A percentile compares a stretch with the other conserved stretches of the same genome.
Conservation (phyloP, 2,329 filamentous ascomycete genomes). For the Harringtonia aguacate region DNA sequence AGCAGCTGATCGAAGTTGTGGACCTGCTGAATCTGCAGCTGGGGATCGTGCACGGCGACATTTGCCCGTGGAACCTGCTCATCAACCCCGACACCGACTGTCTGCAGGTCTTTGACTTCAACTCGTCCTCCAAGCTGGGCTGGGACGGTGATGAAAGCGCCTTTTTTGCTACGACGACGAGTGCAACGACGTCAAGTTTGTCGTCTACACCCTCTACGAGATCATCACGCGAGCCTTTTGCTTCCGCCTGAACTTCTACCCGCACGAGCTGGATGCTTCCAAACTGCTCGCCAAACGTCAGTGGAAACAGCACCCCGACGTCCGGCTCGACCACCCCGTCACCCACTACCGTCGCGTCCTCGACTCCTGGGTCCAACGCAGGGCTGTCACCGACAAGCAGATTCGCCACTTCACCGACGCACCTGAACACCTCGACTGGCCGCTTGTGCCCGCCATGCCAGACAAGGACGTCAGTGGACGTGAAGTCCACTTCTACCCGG, state of each 20-base stretch:
- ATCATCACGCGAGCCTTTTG: constrained; percentile 9
- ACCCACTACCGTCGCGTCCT: constrained; percentile 1
- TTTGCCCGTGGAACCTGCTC: constrained; percentile 25
- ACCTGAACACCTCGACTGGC: neutral
- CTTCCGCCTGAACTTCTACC: constrained; percentile 2
- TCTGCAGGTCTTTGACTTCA: constrained; percentile 26
- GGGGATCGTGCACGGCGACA: constrained; percentile 27
- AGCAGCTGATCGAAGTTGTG: constrained; percentile 23
- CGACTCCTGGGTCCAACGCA: neutral
- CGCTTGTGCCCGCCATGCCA: neutral
- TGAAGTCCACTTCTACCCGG: too few species aligned
- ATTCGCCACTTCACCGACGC: neutral
- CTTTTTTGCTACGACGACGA: neutral
- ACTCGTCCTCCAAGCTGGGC: constrained; percentile 15
- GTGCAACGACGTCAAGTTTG: constrained; percentile 7
- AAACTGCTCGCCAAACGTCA: neutral
- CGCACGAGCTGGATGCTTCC: constrained; percentile 1
- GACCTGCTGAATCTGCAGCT: constrained; percentile 26
- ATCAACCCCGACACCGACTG: constrained; percentile 21
- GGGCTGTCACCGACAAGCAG: neutral
- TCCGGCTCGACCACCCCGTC: constrained; percentile 4
- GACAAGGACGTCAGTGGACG: too few species aligned
- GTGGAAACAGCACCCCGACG: constrained; percentile 4
- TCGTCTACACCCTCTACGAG: constrained; percentile 11
- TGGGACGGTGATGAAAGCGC: neutral